These are phyloP conservation scores for Sonneratia caseolaris DNA, from an alignment of 345 rosid species.

Conservation along the genomic window DNA sequence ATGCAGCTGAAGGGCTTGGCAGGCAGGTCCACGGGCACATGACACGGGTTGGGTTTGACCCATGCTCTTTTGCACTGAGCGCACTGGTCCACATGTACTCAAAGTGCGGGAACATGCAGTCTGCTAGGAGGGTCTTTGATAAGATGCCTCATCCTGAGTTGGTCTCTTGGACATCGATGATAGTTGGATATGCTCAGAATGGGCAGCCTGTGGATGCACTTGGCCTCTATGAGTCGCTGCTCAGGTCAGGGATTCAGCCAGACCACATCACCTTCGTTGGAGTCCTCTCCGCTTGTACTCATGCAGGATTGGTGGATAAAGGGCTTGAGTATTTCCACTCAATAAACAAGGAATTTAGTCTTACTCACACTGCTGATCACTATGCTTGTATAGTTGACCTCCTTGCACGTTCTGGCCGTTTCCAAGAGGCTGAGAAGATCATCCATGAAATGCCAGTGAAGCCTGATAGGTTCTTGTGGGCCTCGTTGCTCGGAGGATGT, in stretches of 20 bases:
- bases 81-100: constrained; percentile 84
- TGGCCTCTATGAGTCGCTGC: constrained; percentile 49
- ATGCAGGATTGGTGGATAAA: constrained; percentile 72
- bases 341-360: constrained; percentile 44
- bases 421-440: constrained; percentile 43
- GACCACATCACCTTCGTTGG: constrained; percentile 75
- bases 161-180: constrained; percentile 78
- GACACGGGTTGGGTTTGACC: constrained; percentile 52
- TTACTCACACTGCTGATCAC: constrained; percentile 66
- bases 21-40: constrained; percentile 80
- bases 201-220: constrained; percentile 59
- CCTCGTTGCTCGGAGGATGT: constrained; percentile 83
- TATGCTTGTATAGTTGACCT: constrained; percentile 77
- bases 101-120: constrained; percentile 67
- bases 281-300: constrained; percentile 76
- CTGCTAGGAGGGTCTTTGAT: constrained; percentile 50
- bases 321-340: constrained; percentile 64
- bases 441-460: constrained; percentile 59
- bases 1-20: constrained; percentile 53
- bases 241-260: constrained; percentile 55
- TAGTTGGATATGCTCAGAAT: constrained; percentile 72
- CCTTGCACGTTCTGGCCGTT: constrained; percentile 61
- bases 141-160: constrained; percentile 45
- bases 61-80: constrained; percentile 58
- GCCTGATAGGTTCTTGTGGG: constrained; percentile 83